Base-by-base conservation (phyloP, 495 filamentous ascomycete genomes). In the Daldinia childiae region DNA sequence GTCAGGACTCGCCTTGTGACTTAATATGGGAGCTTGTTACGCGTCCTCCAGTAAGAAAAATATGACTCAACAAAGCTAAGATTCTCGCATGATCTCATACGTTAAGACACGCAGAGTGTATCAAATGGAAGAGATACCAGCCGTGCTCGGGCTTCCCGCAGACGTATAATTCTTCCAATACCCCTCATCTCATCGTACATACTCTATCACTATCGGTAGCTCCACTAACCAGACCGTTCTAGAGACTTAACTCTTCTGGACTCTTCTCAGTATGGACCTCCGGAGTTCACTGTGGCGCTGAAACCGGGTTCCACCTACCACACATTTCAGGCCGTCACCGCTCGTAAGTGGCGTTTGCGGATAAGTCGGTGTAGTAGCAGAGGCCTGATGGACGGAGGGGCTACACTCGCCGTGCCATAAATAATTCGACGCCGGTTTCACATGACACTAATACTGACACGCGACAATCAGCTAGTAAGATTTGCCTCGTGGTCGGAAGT, bases 231-330 rank as follows among this genome's bases (percentile, higher is more conserved):
- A 3, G 43, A 12, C 43, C 7, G 17, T 19, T 11, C 43, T 8
- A 48, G 17, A 48, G 43, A 48, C 24, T 48, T 11, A 7, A 0
- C 24, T n/a, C 24, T 6, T 29, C 17, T n/a, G 4, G 50, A 27
- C 24, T 52, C 26, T 15, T 21, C 26, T 52, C 15, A 52, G 6
- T 1, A 52, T 54, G 29, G 32, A 55, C 43, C 34, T 12, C 21
- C 27, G 17, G 51, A 11, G 21, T 27, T 36, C 50, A 43, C n/a
- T 15, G 41, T 66, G 62, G 58, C 52, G 27, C 51, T 66, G 58
- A 66, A 32, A 71, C 68, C 57, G 58, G 62, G 62, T 71, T 71
- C 58, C 41, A 58, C 58, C 62, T 41, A 50, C 39, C 38, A 14
- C 15, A 36, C 56, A 41, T 29, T 14, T 6, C n/a, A 50, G 43